phyloP scores from a whole-genome alignment of 75 land plant species.

The Ceratopteris richardii region DNA sequence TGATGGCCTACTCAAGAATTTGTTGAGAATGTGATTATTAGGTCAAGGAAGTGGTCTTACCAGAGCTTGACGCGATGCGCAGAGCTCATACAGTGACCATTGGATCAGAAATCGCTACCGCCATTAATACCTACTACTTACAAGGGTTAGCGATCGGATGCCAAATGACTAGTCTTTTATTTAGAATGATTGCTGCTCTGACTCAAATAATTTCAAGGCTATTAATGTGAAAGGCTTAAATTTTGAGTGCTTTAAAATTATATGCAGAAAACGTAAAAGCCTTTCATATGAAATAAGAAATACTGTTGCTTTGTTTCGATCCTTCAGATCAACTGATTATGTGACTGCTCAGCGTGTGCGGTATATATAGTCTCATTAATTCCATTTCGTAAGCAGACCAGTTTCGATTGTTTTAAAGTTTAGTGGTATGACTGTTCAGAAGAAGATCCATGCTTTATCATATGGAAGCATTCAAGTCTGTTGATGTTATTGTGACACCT shows the following conservation, averaged over 20 bases:
- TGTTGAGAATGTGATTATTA: background rate
- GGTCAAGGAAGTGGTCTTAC: slow-evolving; percentile 52
- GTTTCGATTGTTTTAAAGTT: no score
- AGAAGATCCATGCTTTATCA: slow-evolving; percentile 75
- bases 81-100: slow-evolving; percentile 67
- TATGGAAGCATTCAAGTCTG: slow-evolving; percentile 85
- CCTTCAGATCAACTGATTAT: slow-evolving; percentile 72
- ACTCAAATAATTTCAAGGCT: background rate
- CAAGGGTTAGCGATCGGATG: slow-evolving; percentile 32
- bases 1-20: no score
- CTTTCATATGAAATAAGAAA: slow-evolving; percentile 53
- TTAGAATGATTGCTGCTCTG: background rate
- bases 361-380: no score
- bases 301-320: slow-evolving; percentile 51
- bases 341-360: slow-evolving; percentile 70
- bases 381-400: no score
- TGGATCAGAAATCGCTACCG: slow-evolving; percentile 52
- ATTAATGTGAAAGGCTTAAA: background rate
- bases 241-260: no score
- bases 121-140: slow-evolving; percentile 36
- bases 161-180: background rate
- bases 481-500: slow-evolving; percentile 87
- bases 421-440: slow-evolving; percentile 46
- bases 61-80: slow-evolving; percentile 80
- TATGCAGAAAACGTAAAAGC: slow-evolving; percentile 8